These are phyloP conservation scores for Lodderomyces orthopsilosis DNA, from an alignment of 1,139 yeast species.

Conservation along the genomic window DNA sequence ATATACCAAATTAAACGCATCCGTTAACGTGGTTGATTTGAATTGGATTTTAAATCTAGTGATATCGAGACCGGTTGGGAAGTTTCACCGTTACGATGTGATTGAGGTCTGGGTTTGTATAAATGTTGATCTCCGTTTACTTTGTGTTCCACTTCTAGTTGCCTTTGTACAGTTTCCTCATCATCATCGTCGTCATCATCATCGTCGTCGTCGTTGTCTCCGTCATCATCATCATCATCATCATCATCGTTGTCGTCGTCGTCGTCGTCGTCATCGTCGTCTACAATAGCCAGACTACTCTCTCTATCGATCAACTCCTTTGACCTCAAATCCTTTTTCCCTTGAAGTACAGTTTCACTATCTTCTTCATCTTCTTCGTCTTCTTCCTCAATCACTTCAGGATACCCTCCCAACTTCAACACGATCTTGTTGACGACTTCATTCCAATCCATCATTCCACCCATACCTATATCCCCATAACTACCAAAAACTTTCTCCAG, in stretches of 20 bases:
- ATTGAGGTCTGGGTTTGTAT: background rate
- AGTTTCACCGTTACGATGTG: background rate
- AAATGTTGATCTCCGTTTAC: background rate
- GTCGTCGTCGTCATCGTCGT: conserved; percentile 46
- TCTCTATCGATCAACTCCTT: conserved; percentile 39
- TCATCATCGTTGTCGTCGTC: conserved; percentile 43
- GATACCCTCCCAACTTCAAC: conserved; percentile 82
- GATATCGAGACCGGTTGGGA: background rate
- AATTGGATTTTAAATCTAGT: background rate
- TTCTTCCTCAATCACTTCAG: conserved; percentile 79
- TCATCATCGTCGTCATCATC: conserved; percentile 15
- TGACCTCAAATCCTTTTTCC: conserved; percentile 32
- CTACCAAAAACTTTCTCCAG: conserved; percentile 91
- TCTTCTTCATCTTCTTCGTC: conserved; percentile 53
- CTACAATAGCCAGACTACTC: conserved; percentile 31
- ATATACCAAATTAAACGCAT: background rate
- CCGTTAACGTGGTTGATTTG: background rate
- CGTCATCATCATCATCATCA: conserved; percentile 40
- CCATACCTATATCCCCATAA: conserved; percentile 94
- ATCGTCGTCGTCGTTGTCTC: conserved; percentile 24
- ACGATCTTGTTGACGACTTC: conserved; percentile 87
- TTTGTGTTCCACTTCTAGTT: background rate
- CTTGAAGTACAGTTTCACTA: conserved; percentile 38
- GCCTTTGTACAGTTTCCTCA: conserved; percentile 16
- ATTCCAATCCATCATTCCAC: conserved; percentile 88